Evolutionary conservation across 2,329 filamentous ascomycete genomes (phyloP), one percentile per base, ranked within the genome.

Genomic region (Magnaporthiopsis poae): DNA sequence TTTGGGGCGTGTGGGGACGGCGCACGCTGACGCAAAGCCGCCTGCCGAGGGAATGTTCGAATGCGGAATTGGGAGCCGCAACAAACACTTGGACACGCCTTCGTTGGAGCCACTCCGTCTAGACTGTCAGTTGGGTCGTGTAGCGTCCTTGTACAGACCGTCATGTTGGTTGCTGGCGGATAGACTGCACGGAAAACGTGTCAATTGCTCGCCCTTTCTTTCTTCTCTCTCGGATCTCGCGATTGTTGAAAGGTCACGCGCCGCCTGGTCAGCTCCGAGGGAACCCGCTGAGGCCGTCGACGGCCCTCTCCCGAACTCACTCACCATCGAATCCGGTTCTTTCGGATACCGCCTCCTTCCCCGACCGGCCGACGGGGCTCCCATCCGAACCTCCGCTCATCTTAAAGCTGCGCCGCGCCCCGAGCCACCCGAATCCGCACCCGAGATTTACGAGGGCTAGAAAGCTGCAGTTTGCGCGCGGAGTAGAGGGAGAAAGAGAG

Each of bases 1-100:
- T 63, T 61, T 63, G 56, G 62, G 63, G 65, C 56, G 15, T 25
- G n/a, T 56, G 46, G 18, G n/a, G 18, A 5, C 36, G 12, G 46
- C 62, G 31, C 61, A 12, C 66, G 33, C 68, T 71, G 69, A 71
- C 69, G 69, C 69, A 68, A 69, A 64, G 3, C 46, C 46, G 46
- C 46, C 46, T 56, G 66, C 69, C 69, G 68, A 70, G 67, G 68
- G 66, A 68, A 68, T 65, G 61, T 61, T 56, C 2, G 46, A 56
- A 56, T n/a, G 46, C 15, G 46, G 18, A 56, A 56, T 25, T 56
- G 46, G 46, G 21, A 56, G 46, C 46, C 46, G 46, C 46, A 56
- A 9, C 46, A 56, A n/a, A 13, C 9, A n/a, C 60, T 27, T 27
- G 27, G 27, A 61, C 60, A 21, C 18, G 21, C 21, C 46, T 52